Evolutionary conservation across 2,329 filamentous ascomycete species (phyloP).

Genomic region (Colletotrichum limetticola): DNA sequence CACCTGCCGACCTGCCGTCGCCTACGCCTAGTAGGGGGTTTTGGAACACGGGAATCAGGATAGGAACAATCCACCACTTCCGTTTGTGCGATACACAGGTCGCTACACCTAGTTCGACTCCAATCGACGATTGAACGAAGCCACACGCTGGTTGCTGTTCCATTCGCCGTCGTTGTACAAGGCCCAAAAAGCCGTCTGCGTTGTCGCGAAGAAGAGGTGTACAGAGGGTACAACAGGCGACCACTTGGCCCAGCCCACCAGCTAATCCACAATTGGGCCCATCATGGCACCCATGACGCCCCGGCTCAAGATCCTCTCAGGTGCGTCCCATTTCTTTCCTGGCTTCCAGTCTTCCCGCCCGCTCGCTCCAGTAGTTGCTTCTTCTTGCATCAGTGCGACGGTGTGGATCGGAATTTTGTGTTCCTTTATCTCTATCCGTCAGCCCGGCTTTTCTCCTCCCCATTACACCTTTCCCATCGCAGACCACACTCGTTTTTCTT

Average conservation of each 20-base stretch:
- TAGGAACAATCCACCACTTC: constrained; percentile 18
- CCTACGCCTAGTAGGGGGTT: constrained; percentile 13
- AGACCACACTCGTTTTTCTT: constrained; percentile 35
- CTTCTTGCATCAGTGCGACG: constrained; percentile 39
- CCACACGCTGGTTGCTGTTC: constrained; percentile 28
- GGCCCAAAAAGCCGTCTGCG: constrained; percentile 15
- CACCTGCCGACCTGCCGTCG: constrained; percentile 26
- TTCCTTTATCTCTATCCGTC: constrained; percentile 35
- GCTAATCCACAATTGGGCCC: constrained; percentile 51
- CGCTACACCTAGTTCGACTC: background rate
- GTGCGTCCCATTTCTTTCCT: constrained; percentile 55
- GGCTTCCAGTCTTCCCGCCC: constrained; percentile 30
- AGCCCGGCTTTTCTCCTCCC: constrained; percentile 31
- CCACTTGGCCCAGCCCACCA: constrained; percentile 43
- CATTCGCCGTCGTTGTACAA: constrained; percentile 24
- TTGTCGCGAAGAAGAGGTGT: constrained; percentile 29
- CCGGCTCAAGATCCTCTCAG: constrained; percentile 70
- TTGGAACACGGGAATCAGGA: constrained; percentile 7
- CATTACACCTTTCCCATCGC: constrained; percentile 30
- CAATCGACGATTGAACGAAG: constrained; percentile 16
- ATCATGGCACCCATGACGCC: constrained; percentile 70
- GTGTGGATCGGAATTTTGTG: constrained; percentile 44
- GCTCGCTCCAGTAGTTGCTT: constrained; percentile 34
- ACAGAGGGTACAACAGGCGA: constrained; percentile 33
- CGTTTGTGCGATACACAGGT: constrained; percentile 17